These are phyloP conservation scores for Leccinum truebloodii DNA, from an alignment of 768 basidiomycete genomes.

Conservation along the genomic window DNA sequence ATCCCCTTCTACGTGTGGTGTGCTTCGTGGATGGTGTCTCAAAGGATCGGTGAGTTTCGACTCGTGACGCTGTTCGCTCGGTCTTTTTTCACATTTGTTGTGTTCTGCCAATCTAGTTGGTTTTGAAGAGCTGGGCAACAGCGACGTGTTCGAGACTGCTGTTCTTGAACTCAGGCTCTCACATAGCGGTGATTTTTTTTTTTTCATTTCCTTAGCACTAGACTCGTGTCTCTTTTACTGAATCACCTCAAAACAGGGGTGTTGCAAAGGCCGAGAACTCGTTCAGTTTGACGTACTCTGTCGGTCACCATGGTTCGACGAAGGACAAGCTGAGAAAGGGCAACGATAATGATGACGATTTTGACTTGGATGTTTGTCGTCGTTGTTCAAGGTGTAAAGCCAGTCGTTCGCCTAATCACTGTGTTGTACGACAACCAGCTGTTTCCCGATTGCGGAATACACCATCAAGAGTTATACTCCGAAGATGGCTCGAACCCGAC, in stretches of 20 bases:
- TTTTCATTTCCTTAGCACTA: not conserved
- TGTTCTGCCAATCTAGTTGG: constrained; percentile 65
- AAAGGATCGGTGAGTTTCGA: constrained; percentile 67
- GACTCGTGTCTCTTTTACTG: not conserved
- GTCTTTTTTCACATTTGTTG: not conserved
- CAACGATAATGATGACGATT: constrained; percentile 54
- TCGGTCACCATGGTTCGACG: constrained; percentile 32
- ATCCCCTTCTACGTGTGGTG: constrained; percentile 89
- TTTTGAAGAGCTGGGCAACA: constrained; percentile 91
- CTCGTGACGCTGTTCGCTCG: not conserved
- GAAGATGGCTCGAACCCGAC: too few relatives aligned
- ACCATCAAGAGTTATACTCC: too few relatives aligned
- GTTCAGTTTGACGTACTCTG: constrained; percentile 29
- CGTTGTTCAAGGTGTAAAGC: too few relatives aligned
- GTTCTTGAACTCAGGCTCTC: constrained; percentile 78
- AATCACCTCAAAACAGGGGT: constrained; percentile 45
- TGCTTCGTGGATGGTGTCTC: constrained; percentile 86
- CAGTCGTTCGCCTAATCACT: too few relatives aligned
- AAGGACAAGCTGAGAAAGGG: constrained; percentile 36
- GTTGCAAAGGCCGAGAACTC: constrained; percentile 45
- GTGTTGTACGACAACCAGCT: too few relatives aligned
- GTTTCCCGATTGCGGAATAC: too few relatives aligned
- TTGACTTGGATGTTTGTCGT: constrained; percentile 48
- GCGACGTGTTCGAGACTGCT: constrained; percentile 79
- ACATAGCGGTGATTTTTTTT: constrained; percentile 47